These are phyloP conservation scores for Blastocystis sp. DNA, from an alignment of 352 stramenopile species.

Conservation along the genomic window DNA sequence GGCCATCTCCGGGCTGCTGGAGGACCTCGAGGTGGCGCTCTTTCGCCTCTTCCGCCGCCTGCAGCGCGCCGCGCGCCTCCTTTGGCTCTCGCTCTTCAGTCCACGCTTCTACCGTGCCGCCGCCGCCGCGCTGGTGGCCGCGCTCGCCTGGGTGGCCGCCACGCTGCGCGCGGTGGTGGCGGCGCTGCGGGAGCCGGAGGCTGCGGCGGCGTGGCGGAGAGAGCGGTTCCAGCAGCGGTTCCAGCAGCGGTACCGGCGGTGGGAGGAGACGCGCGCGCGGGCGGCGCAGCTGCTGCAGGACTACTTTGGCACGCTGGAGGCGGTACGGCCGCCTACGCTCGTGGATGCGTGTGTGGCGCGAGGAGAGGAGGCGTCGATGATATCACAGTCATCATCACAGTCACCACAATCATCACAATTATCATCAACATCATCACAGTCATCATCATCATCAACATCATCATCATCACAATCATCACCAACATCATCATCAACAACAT, in stretches of 20 bases:
- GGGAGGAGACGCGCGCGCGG: background rate
- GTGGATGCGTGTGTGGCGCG: background rate
- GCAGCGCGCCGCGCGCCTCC: background rate
- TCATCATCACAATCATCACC: no score
- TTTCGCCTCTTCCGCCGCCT: constrained; percentile 14
- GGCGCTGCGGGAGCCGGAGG: background rate
- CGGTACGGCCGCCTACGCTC: background rate
- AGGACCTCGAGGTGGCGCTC: background rate
- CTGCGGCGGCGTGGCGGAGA: background rate
- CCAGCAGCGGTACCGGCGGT: background rate
- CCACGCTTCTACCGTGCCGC: background rate
- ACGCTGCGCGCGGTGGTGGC: background rate
- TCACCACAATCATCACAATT: no score
- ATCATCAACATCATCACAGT: no score
- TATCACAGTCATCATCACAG: no score
- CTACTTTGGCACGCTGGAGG: constrained; percentile 26
- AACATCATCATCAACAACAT: no score
- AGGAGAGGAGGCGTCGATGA: background rate
- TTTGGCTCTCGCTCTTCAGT: background rate
- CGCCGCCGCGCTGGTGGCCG: background rate
- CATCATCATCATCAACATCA: no score
- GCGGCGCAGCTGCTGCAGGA: background rate
- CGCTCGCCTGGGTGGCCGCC: background rate
- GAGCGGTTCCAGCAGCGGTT: background rate
- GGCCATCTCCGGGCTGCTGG: constrained; percentile 19